Evolutionary conservation across 2,329 filamentous ascomycete genomes (phyloP), one percentile per base, ranked within the genome.

Genomic region (Pseudogymnoascus verrucosus): DNA sequence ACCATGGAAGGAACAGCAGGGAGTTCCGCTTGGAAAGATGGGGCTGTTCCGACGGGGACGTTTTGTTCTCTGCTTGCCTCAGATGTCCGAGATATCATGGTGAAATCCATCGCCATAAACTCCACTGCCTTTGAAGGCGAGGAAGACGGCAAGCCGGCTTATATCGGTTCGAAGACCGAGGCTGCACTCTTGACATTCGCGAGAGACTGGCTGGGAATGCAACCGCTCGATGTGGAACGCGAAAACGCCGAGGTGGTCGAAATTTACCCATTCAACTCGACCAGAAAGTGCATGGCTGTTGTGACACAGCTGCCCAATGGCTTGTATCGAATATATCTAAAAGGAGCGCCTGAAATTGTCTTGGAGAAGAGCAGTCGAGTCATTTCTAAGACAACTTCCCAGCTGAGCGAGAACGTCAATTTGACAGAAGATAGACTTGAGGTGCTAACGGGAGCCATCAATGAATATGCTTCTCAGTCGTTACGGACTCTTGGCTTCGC

Each of bases 141-240:
- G 51, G 79, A 83, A 37, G 79, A 84, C 44, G 84, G 84, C 28
- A 76, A 78, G 66, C 66, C 72, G 11, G 75, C 80, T 0, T 90
- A 89, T 68, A 81, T 90, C 66, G 88, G 88, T 31, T 90, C 87
- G 4, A 90, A 90, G 74, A 91, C 88, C 0, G 88, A 91, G 71
- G 89, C 86, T 1, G 87, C 88, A 28, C 78, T 90, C 7, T 79
- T 91, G n/a, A 77, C 80, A 34, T 89, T 90, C 70, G 85, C 86
- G 23, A 80, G 81, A 37, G 82, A 87, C 60, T 78, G 84, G 70
- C 77, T 90, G 11, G 86, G 80, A 54, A 84, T 90, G 78, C 83
- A 82, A 7, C 78, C 80, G 0, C 73, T 89, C 14, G 76, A 76
- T 60, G 79, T 84, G 64, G 85, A 85, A 68, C 80, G 87, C n/a